Evolutionary conservation across 306 rosid genomes (phyloP), one percentile per base, ranked within the genome.

Genomic region (Vigna nakashimae): DNA sequence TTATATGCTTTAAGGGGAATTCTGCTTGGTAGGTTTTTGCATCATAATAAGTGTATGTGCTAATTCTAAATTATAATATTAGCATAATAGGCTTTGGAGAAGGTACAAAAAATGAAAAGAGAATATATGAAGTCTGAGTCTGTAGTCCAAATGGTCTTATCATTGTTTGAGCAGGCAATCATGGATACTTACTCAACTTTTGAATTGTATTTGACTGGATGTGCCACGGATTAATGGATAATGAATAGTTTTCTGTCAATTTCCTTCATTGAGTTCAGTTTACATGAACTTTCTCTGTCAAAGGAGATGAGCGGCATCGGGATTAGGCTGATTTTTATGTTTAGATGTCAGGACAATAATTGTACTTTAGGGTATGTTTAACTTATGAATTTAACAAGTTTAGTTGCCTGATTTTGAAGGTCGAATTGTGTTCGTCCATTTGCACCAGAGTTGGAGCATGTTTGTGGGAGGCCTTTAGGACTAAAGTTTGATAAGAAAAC

Each of bases 401-500:
- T 53, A 17, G 32, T 55, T 80, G 52, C 66, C 2, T 57, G 72
- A 38, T 83, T 82, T 62, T 84, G 30, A 30, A 90, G 97, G 97
- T 82, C 89, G 79, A 82, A 73, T 15, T 95, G 98, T 40, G 53
- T 73, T 8, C 88, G 86, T 63, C 96, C 98, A 46, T 87, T 91
- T 67, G 98, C 97, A 24, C 98, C 79, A 40, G 95, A 95, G 57
- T 34, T 89, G 88, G 98, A 95, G 88, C 98, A 92, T 67, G 68
- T 89, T 42, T 95, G 98, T 78, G 98, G 98, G 80, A 88, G 98
- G 74, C 98, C 98, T 30, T 82, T 95, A 72, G 98, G 98, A 51
- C 80, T 92, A 18, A 87, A 79, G 55, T 95, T 92, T 51, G 91
- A 91, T 36, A 87, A 86, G 89, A 88, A 87, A 82, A 95, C 71